Base-by-base conservation (phyloP, 352 stramenopile genomes). In the Phytophthora crassamura region DNA sequence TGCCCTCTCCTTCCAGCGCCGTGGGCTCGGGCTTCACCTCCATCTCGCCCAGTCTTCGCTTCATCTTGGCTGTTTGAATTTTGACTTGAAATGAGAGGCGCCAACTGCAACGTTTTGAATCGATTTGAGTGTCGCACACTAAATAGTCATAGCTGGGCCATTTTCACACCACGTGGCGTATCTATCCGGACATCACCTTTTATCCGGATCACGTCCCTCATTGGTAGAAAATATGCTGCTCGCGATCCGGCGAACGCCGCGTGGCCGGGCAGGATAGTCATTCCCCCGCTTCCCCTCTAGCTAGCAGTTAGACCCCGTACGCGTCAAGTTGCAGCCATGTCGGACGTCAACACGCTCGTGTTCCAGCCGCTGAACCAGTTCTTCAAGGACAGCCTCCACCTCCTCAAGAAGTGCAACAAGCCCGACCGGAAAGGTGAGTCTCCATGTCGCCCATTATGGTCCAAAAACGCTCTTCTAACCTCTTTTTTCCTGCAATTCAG, bases 341-440 rank as follows among this genome's bases (percentile, higher is more conserved):
- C 88, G 68, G 88, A 95, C 86, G 82, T 94, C 72, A 95, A 95
- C 80, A 77, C 86, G 46, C 84, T 95, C 74, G 88, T 99, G 53
- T 98, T 99, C 75, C 88, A 98, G 75, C 97, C 97, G 16, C 80
- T 99, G 62, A 91, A 96, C 67, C 82, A 99, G 84, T 99, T 99
- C 72, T 88, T 93, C 69, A 99, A 98, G 88, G 98, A 99, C 82
- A 98, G 89, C 59, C 75, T 98, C 38, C 94, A 99, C 81, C 90
- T 99, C 46, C 88, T 99, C 39, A 99, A 99, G 83, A 99, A 99
- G 82, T 99, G 97, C 82, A 99, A 96, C 76, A 99, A 99, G 85
- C 96, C 98, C 51, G 96, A 99, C 87, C 84, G 96, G 80, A 99
- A 99, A 89, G 93, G 93, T 98, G 67, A 55, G 81, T 80, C 4